phyloP scores from a whole-genome alignment of 495 filamentous ascomycete genomes.

The Cercophora scortea region DNA sequence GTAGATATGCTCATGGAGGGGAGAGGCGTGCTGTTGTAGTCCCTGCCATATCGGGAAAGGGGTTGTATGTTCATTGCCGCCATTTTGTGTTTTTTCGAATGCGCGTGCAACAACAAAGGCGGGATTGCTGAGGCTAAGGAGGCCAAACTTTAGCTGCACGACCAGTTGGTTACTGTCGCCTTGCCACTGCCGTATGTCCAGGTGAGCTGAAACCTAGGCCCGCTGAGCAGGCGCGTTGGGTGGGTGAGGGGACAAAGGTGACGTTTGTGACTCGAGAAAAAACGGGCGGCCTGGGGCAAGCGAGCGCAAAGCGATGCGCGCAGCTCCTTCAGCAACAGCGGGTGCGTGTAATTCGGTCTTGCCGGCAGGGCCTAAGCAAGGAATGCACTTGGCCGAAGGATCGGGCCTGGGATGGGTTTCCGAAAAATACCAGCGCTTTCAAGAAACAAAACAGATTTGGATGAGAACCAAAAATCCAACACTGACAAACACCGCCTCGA shows the following conservation, averaged over 20 bases:
- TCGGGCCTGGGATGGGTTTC: neutral
- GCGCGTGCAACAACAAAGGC: too few relatives aligned
- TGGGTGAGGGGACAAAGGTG: too few relatives aligned
- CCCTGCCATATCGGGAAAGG: constrained; percentile 12
- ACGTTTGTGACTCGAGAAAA: too few relatives aligned
- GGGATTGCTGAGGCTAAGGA: too few relatives aligned
- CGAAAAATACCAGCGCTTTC: neutral
- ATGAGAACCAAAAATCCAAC: neutral
- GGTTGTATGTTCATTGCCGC: constrained; percentile 22
- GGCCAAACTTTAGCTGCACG: too few relatives aligned
- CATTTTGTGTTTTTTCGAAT: constrained; percentile 4
- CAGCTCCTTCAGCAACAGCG: too few relatives aligned
- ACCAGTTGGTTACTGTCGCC: too few relatives aligned
- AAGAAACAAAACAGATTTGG: neutral
- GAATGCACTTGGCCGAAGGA: neutral
- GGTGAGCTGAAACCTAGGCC: too few relatives aligned
- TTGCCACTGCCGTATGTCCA: too few relatives aligned
- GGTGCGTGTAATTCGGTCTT: neutral
- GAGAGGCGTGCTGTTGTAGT: constrained; percentile 13
- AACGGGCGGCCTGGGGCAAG: neutral
- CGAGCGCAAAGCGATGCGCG: too few relatives aligned
- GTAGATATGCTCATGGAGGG: constrained; percentile 20
- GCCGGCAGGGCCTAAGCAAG: neutral
- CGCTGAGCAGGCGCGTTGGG: too few relatives aligned
- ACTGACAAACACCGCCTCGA: neutral